Evolutionary conservation across 2,329 filamentous ascomycete genomes (phyloP), one percentile per base, ranked within the genome.

Genomic region (Tothia fuscella): DNA sequence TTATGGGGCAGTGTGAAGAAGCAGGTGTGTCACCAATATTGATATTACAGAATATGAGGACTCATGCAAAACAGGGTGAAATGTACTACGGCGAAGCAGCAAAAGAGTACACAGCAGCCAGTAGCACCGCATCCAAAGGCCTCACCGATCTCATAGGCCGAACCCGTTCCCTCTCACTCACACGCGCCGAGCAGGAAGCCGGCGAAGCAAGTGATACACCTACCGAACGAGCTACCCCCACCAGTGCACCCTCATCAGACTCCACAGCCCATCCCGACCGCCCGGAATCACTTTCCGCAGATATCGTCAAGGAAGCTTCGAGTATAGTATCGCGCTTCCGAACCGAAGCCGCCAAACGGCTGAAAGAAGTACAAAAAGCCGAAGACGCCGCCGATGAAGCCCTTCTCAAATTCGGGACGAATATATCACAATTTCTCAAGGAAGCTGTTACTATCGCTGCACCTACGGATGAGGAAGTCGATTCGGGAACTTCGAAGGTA

Each of bases 301-400:
- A 71, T 49, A 70, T 71, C 26, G 62, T 69, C 43, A 68, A 67
- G 44, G 70, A 74, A 50, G 72, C 71, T 5, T 71, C 75, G 42
- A 65, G 77, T 9, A 79, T 94, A 45, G 76, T 96, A 22, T 76
- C 81, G 4, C 76, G 82, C 33, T 76, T 96, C 57, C 76, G 78
- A 44, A 63, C 69, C 16, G 84, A 93, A 63, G 87, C 87, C 4
- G 70, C 83, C 20, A 87, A 86, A 62, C 76, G 86, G 36, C 67
- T 96, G 45, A 91, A 85, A 55, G 86, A 95, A 46, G 79, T 96
- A 16, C 84, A 95, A 56, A 77, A 78, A 51, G 91, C 89, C 10
- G 91, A 98, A 62, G 89, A 96, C 56, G 89, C 89, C 3, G 91
- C 91, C 6, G 91, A 98, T 58, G 91, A 96, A 60, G 91, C 91